These are phyloP conservation scores for Trametes sp. DNA, from an alignment of 1,284 basidiomycete species.

Conservation along the genomic window DNA sequence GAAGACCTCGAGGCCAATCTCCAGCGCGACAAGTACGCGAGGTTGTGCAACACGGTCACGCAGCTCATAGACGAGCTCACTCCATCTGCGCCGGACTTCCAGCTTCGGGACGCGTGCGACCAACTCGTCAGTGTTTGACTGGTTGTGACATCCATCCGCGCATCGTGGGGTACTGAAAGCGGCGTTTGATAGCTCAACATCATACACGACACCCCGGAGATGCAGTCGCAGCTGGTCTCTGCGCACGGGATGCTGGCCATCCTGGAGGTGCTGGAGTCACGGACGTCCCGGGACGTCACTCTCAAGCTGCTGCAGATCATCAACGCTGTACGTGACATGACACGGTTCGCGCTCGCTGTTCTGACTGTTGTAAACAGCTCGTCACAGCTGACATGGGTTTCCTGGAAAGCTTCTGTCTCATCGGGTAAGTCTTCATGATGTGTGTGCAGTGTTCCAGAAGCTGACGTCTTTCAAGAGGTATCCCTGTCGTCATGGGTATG, in stretches of 20 bases:
- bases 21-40: slow-evolving; percentile 89
- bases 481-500: slow-evolving; percentile 91
- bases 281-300: slow-evolving; percentile 83
- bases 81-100: slow-evolving; percentile 81
- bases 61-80: slow-evolving; percentile 88
- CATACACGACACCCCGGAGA: slow-evolving; percentile 85
- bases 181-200: slow-evolving; percentile 66
- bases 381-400: slow-evolving; percentile 87
- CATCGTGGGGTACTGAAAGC: neutral
- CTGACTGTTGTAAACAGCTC: slow-evolving; percentile 58
- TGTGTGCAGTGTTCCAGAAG: neutral
- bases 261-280: slow-evolving; percentile 89
- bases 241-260: slow-evolving; percentile 96
- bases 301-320: slow-evolving; percentile 88
- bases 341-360: slow-evolving; percentile 5
- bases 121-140: slow-evolving; percentile 71
- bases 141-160: neutral
- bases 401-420: slow-evolving; percentile 94
- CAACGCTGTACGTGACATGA: slow-evolving; percentile 70
- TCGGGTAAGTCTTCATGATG: slow-evolving; percentile 64
- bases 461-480: slow-evolving; percentile 61
- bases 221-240: slow-evolving; percentile 88
- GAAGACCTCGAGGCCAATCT: slow-evolving; percentile 90
- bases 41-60: slow-evolving; percentile 82
- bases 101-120: slow-evolving; percentile 85